These are phyloP conservation scores for Microdochium trichocladiopsis DNA, from an alignment of 2,329 filamentous ascomycete species.

Conservation along the genomic window DNA sequence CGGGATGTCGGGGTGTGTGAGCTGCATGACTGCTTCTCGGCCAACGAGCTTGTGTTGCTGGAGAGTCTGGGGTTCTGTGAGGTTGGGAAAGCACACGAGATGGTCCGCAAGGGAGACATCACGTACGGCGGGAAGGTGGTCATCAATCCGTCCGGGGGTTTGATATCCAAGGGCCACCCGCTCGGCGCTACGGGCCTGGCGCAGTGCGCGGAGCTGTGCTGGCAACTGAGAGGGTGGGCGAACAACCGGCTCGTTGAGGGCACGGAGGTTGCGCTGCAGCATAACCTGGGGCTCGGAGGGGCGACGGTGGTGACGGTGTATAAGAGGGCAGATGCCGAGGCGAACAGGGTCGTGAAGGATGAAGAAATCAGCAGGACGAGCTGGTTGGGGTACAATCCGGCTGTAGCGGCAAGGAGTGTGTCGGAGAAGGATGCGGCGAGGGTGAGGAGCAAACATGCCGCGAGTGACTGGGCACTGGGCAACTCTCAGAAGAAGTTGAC, in stretches of 20 bases:
- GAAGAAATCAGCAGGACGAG: slow-evolving; percentile 58
- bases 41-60: slow-evolving; percentile 87
- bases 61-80: slow-evolving; percentile 77
- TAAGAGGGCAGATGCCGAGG: slow-evolving; percentile 69
- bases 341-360: slow-evolving; percentile 51
- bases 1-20: slow-evolving; percentile 80
- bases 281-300: slow-evolving; percentile 88
- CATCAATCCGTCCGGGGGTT: slow-evolving; percentile 87
- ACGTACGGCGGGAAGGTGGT: slow-evolving; percentile 82
- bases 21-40: slow-evolving; percentile 93
- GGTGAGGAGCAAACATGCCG: neutral
- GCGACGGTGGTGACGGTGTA: slow-evolving; percentile 89
- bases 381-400: slow-evolving; percentile 83
- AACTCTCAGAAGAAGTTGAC: neutral
- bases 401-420: slow-evolving; percentile 82
- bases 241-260: slow-evolving; percentile 71
- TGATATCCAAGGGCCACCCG: slow-evolving; percentile 94
- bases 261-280: slow-evolving; percentile 73
- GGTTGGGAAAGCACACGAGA: slow-evolving; percentile 81
- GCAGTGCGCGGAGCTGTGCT: slow-evolving; percentile 90
- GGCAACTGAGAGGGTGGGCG: slow-evolving; percentile 93
- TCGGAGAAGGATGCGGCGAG: slow-evolving; percentile 36
- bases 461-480: neutral
- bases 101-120: slow-evolving; percentile 80
- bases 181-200: slow-evolving; percentile 88